Evolutionary conservation across 257 asterid genomes (phyloP).

Genomic region (Craterostigma plantagineum): DNA sequence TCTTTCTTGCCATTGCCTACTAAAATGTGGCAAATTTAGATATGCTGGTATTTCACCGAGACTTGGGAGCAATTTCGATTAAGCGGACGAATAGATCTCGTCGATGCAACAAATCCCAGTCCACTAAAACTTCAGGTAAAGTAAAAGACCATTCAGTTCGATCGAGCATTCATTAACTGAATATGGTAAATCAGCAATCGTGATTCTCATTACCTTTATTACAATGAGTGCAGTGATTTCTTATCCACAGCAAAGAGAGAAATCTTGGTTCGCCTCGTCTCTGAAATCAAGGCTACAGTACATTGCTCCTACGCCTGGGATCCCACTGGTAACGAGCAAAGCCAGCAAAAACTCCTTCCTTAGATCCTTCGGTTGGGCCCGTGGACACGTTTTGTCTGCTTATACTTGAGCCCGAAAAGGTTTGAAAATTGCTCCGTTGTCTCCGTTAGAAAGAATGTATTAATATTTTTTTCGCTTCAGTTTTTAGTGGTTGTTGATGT

Average conservation of each 20-base stretch:
- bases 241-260: slow-evolving; percentile 74
- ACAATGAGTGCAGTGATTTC: too few relatives aligned
- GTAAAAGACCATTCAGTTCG: background rate
- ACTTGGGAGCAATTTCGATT: slow-evolving; percentile 93
- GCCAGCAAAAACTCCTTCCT: slow-evolving; percentile 13
- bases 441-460: too few relatives aligned
- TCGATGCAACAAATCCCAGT: slow-evolving; percentile 46
- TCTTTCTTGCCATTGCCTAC: too few relatives aligned
- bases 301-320: slow-evolving; percentile 45
- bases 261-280: slow-evolving; percentile 75
- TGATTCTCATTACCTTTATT: too few relatives aligned
- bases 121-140: slow-evolving; percentile 49
- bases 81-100: slow-evolving; percentile 46
- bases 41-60: slow-evolving; percentile 87
- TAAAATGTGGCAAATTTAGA: too few relatives aligned
- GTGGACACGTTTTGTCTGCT: slow-evolving; percentile 58
- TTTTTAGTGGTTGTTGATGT: slow-evolving; percentile 1
- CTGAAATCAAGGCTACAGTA: slow-evolving; percentile 66
- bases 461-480: too few relatives aligned
- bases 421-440: too few relatives aligned
- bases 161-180: too few relatives aligned
- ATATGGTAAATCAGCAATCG: too few relatives aligned
- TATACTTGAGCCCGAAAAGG: slow-evolving; percentile 72
- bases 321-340: slow-evolving; percentile 27
- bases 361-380: slow-evolving; percentile 60